Conservation (phyloP, 2,329 filamentous ascomycete species). For the Ophidiomyces ophidiicola region DNA sequence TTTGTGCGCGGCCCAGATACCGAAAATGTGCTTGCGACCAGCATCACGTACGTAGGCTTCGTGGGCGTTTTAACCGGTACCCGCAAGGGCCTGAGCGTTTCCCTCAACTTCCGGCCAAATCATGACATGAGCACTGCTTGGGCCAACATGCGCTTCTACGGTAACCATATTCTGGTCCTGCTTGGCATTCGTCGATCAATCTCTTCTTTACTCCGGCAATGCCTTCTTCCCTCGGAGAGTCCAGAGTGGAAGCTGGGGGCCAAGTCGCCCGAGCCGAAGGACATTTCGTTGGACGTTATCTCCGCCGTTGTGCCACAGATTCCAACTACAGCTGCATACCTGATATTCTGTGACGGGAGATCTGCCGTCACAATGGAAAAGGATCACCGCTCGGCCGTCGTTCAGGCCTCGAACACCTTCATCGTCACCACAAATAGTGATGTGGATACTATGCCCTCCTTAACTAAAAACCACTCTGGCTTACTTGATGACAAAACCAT, state of each 20-base stretch:
- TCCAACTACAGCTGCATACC: slow-evolving; percentile 44
- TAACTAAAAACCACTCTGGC: slow-evolving; percentile 16
- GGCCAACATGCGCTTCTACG: slow-evolving; percentile 15
- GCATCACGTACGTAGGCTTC: slow-evolving; percentile 40
- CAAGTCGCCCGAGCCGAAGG: neutral
- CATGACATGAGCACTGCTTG: slow-evolving; percentile 20
- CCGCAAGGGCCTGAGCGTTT: slow-evolving; percentile 35
- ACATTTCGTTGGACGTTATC: slow-evolving; percentile 20
- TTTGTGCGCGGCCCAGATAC: slow-evolving; percentile 30
- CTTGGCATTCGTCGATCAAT: slow-evolving; percentile 44
- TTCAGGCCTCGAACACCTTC: slow-evolving; percentile 39
- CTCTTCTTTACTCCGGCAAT: slow-evolving; percentile 39
- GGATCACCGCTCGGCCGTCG: slow-evolving; percentile 37
- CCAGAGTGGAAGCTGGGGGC: slow-evolving; percentile 1
- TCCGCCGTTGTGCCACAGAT: slow-evolving; percentile 25
- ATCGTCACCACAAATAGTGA: slow-evolving; percentile 49
- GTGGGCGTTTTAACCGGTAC: slow-evolving; percentile 41
- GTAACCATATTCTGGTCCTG: slow-evolving; percentile 39
- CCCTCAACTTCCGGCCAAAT: slow-evolving; percentile 36
- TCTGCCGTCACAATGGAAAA: slow-evolving; percentile 44
- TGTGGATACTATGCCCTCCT: slow-evolving; percentile 16
- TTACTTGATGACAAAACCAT: slow-evolving; percentile 16
- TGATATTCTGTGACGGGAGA: slow-evolving; percentile 43
- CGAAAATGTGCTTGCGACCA: slow-evolving; percentile 33
- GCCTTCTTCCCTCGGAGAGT: slow-evolving; percentile 26